A percentile compares a stretch with the other conserved stretches of the same genome.
phyloP scores from a whole-genome alignment of 1,284 basidiomycete genomes.

The Puccinia hordei region DNA sequence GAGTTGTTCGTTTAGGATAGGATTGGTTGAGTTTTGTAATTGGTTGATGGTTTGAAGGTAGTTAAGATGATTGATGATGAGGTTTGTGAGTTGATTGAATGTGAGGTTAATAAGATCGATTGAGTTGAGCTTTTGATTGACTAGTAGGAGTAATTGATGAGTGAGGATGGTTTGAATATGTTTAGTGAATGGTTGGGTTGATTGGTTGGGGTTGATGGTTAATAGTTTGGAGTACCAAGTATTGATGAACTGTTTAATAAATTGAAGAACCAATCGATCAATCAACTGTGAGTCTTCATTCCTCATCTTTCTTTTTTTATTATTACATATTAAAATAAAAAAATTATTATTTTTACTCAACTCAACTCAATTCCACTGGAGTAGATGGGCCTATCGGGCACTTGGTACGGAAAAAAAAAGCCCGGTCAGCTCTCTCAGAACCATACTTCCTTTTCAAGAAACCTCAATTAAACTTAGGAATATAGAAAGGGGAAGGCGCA shows the following conservation, averaged over 20 bases:
- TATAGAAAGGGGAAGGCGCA: too few relatives aligned
- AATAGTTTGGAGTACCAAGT: slow-evolving; percentile 7
- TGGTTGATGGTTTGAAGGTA: neutral
- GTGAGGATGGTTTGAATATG: neutral
- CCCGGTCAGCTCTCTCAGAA: too few relatives aligned
- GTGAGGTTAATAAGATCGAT: neutral
- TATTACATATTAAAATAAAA: too few relatives aligned
- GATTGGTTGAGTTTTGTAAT: neutral
- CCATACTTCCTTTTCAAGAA: too few relatives aligned
- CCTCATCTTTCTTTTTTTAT: neutral
- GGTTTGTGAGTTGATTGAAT: neutral
- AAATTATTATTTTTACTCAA: too few relatives aligned
- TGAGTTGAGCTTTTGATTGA: neutral
- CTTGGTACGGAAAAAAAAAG: too few relatives aligned
- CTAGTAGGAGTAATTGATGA: too few relatives aligned
- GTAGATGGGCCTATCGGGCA: too few relatives aligned
- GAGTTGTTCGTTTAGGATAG: neutral
- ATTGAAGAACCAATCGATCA: too few relatives aligned
- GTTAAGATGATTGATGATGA: slow-evolving; percentile 5
- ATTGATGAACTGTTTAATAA: slow-evolving; percentile 33
- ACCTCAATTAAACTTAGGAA: too few relatives aligned
- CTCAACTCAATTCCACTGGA: too few relatives aligned
- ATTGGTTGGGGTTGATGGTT: neutral
- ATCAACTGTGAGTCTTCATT: neutral
- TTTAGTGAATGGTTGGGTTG: slow-evolving; percentile 21